phyloP scores from a whole-genome alignment of 441 rosid genomes.

The Adansonia gregorii region DNA sequence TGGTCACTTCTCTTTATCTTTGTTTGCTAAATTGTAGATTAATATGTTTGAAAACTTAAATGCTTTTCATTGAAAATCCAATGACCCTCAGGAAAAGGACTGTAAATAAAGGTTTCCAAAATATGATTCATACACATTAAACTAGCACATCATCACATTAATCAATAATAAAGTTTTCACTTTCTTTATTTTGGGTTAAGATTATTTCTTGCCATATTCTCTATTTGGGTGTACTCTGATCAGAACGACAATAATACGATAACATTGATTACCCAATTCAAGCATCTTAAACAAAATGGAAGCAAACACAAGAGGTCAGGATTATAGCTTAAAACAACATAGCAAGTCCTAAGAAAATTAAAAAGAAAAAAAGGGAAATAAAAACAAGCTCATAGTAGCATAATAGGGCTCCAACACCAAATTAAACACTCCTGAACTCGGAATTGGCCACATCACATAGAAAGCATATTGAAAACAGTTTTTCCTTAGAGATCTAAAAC shows the following conservation, averaged over 20 bases:
- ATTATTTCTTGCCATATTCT: too few relatives aligned
- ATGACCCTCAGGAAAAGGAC: too few relatives aligned
- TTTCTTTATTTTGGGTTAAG: too few relatives aligned
- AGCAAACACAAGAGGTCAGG: neutral
- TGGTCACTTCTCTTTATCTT: neutral
- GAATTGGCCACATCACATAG: neutral
- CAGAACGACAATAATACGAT: neutral
- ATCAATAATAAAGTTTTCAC: too few relatives aligned
- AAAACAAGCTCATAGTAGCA: neutral
- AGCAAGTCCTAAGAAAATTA: neutral
- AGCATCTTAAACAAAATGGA: neutral
- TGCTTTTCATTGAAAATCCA: too few relatives aligned
- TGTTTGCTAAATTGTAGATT: neutral
- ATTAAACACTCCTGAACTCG: constrained; percentile 9
- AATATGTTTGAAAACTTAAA: neutral
- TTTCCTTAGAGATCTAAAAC: neutral
- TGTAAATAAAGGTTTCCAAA: too few relatives aligned
- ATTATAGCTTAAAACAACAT: neutral
- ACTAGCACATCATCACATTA: too few relatives aligned
- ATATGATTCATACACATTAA: too few relatives aligned
- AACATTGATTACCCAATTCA: neutral
- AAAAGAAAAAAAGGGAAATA: neutral
- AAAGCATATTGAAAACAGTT: neutral
- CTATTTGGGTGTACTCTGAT: neutral
- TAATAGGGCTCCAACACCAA: neutral